Percentiles rank a stretch among this genome's conserved stretches.
Evolutionary conservation across 257 asterid genomes (phyloP).

Genomic region (Solanum verrucosum): DNA sequence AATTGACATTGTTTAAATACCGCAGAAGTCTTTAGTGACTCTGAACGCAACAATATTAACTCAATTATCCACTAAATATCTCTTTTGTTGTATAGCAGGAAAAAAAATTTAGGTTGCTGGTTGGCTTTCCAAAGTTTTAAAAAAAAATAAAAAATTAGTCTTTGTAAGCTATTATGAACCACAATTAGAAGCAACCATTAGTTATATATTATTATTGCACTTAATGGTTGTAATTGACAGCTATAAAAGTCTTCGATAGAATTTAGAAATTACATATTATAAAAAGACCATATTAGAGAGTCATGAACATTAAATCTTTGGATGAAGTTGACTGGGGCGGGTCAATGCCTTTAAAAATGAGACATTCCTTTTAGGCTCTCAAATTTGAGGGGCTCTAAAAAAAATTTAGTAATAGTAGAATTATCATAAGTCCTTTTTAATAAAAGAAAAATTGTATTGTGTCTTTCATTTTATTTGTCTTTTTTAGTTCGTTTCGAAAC

Average conservation of each 20-base stretch:
- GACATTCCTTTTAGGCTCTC: no score
- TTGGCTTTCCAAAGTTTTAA: background rate
- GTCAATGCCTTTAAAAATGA: no score
- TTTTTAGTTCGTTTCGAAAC: no score
- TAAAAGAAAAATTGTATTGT: no score
- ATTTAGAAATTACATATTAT: background rate
- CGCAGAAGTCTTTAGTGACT: accelerated
- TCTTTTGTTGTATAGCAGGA: background rate
- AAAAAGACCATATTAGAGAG: background rate
- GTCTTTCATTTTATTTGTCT: no score
- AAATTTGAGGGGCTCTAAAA: no score
- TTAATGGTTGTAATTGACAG: background rate
- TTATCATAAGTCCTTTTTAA: no score
- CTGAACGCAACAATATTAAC: background rate
- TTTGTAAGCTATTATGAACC: background rate
- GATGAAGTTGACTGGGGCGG: background rate
- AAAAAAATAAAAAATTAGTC: no score
- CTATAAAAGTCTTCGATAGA: background rate
- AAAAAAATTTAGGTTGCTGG: background rate
- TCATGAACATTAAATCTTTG: background rate
- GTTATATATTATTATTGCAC: background rate
- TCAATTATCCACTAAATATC: background rate
- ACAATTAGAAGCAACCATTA: background rate
- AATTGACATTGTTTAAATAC: background rate
- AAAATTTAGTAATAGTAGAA: no score